Percentiles rank a stretch among this genome's conserved stretches.
These are phyloP conservation scores for Fagus sylvatica DNA, from an alignment of 306 rosid genomes.

Conservation along the genomic window DNA sequence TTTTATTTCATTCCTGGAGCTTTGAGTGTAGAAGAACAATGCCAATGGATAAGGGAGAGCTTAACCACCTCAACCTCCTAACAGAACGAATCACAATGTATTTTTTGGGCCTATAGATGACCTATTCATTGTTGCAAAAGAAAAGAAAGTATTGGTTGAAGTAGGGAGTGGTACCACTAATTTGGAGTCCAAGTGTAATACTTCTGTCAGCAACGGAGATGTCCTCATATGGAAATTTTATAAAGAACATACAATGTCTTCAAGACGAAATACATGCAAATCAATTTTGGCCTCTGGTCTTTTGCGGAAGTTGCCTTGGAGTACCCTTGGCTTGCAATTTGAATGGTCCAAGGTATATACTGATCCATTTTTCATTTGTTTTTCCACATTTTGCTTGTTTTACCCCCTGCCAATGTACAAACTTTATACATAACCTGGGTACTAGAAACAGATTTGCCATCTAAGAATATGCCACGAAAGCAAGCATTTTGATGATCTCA, in stretches of 20 bases:
- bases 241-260: slow-evolving; percentile 38
- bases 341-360: slow-evolving; percentile 86
- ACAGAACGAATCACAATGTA: slow-evolving; percentile 91
- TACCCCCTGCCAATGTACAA: neutral
- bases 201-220: slow-evolving; percentile 25
- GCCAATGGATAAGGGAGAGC: slow-evolving; percentile 73
- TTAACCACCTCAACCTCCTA: slow-evolving; percentile 74
- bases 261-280: slow-evolving; percentile 42
- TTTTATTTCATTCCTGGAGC: slow-evolving; percentile 85
- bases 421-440: neutral
- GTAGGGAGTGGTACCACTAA: slow-evolving; percentile 31
- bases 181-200: slow-evolving; percentile 25
- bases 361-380: neutral
- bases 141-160: slow-evolving; percentile 51
- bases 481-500: neutral
- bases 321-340: slow-evolving; percentile 92
- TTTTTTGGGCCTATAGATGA: slow-evolving; percentile 65
- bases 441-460: neutral
- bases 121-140: slow-evolving; percentile 60
- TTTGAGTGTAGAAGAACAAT: slow-evolving; percentile 63
- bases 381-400: neutral
- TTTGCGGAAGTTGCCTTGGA: slow-evolving; percentile 85
- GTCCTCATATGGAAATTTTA: slow-evolving; percentile 50
- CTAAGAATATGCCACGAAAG: neutral
- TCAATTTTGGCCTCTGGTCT: slow-evolving; percentile 59